Conservation (phyloP, 2,329 filamentous ascomycete genomes). For the Harringtonia lauricola region DNA sequence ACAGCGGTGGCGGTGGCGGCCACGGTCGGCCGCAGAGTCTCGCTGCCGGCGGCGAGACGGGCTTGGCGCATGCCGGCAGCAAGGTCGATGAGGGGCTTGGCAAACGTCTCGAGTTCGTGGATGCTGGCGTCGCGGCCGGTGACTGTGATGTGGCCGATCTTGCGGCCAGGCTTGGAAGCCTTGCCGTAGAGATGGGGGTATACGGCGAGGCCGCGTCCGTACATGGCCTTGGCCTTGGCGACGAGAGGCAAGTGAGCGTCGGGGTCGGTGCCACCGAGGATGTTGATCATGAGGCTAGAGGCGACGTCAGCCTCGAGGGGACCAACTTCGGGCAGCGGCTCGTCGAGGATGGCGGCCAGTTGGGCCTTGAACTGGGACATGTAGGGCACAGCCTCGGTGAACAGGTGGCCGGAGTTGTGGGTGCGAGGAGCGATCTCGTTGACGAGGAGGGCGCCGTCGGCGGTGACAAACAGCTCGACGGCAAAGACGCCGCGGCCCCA, state of each 20-base stretch:
- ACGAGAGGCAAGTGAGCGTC: constrained; percentile 48
- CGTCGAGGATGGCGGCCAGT: constrained; percentile 68
- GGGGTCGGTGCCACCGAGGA: constrained; percentile 57
- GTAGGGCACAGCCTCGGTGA: constrained; percentile 80
- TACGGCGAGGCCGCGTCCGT: constrained; percentile 33
- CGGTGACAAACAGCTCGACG: constrained; percentile 86
- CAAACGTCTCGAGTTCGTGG: constrained; percentile 47
- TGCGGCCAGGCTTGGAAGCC: constrained; percentile 73
- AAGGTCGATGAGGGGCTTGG: constrained; percentile 57
- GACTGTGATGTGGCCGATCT: constrained; percentile 90
- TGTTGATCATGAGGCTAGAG: constrained; percentile 69
- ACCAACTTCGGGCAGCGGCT: constrained; percentile 42
- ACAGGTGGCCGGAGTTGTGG: constrained; percentile 93
- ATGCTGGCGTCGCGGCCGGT: constrained; percentile 53
- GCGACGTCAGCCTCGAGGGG: constrained; percentile 47
- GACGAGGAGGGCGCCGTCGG: constrained; percentile 59
- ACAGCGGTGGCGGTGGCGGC: constrained; percentile 23
- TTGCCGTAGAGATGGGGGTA: constrained; percentile 88
- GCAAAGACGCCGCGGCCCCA: constrained; percentile 90
- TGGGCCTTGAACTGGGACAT: constrained; percentile 89
- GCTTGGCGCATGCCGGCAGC: constrained; percentile 49
- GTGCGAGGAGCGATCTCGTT: constrained; percentile 76
- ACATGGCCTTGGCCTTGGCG: constrained; percentile 31
- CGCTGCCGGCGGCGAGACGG: constrained; percentile 30
- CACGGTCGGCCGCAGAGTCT: constrained; percentile 24